Conservation (phyloP, 2,329 filamentous ascomycete genomes). For the Aspergillus niger region DNA sequence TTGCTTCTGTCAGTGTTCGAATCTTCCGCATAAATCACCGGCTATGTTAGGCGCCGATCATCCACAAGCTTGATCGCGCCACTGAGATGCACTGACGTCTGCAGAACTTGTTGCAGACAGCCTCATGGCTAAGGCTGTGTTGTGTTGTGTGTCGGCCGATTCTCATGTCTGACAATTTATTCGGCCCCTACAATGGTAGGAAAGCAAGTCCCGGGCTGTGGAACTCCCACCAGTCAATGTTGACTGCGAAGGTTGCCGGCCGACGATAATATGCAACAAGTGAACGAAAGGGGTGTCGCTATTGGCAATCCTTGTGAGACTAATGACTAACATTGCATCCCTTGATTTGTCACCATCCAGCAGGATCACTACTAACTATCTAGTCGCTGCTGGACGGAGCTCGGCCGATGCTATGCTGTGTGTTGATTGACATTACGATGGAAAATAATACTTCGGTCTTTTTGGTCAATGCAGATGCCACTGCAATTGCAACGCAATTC, state of each 20-base stretch:
- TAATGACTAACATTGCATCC: neutral
- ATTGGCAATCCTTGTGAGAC: neutral
- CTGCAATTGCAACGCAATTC: neutral
- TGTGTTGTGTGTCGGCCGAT: neutral
- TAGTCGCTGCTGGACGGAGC: too few relatives aligned
- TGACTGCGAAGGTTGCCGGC: neutral
- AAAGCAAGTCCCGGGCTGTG: neutral
- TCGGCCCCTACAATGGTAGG: neutral
- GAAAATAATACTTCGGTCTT: neutral
- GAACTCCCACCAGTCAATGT: neutral
- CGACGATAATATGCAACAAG: neutral
- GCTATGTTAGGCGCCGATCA: slow-evolving; percentile 14
- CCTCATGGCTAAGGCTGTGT: neutral
- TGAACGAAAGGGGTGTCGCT: neutral
- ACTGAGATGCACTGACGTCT: slow-evolving; percentile 3
- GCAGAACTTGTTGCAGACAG: neutral
- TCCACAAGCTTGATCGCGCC: slow-evolving; percentile 9
- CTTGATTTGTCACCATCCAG: neutral
- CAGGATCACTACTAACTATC: too few relatives aligned
- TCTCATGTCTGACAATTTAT: neutral
- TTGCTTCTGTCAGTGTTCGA: neutral
- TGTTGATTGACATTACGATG: neutral
- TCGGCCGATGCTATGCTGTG: neutral
- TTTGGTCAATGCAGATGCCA: too few relatives aligned
- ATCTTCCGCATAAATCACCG: neutral